Percentiles rank a stretch among this genome's conserved stretches.
Conservation (phyloP, 2,329 filamentous ascomycete genomes). For the Diplodia sapinea region DNA sequence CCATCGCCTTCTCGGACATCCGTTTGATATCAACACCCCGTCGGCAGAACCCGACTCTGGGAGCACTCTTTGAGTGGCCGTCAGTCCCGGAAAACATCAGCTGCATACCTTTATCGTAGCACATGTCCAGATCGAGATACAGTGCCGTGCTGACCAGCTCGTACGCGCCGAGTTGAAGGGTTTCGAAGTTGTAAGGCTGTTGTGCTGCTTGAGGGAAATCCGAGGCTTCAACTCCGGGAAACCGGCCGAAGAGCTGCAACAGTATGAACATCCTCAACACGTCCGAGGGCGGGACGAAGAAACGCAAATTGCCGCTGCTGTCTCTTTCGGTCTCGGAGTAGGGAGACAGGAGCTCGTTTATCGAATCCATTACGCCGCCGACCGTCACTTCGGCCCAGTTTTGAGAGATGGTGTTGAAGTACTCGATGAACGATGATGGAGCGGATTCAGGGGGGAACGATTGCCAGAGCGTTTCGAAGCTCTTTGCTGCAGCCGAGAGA, state of each 20-base stretch:
- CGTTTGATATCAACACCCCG: background rate
- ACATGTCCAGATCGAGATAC: background rate
- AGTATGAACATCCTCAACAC: background rate
- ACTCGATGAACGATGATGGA: background rate
- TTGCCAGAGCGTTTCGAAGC: background rate
- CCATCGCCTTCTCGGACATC: background rate
- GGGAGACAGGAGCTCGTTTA: background rate
- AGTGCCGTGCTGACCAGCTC: background rate
- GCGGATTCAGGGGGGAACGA: background rate
- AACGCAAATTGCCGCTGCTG: background rate
- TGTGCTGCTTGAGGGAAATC: background rate
- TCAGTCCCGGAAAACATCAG: background rate
- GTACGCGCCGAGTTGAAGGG: background rate
- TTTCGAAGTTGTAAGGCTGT: background rate
- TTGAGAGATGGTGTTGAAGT: background rate
- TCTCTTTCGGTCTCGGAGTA: background rate
- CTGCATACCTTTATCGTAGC: background rate
- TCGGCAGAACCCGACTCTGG: background rate
- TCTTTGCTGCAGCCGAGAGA: background rate
- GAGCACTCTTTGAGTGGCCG: background rate
- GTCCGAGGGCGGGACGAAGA: background rate
- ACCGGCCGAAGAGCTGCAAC: background rate
- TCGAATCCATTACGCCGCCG: background rate
- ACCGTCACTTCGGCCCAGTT: background rate
- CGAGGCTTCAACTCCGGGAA: background rate